Base-by-base conservation (phyloP, 495 filamentous ascomycete genomes). In the Penicillium herquei region DNA sequence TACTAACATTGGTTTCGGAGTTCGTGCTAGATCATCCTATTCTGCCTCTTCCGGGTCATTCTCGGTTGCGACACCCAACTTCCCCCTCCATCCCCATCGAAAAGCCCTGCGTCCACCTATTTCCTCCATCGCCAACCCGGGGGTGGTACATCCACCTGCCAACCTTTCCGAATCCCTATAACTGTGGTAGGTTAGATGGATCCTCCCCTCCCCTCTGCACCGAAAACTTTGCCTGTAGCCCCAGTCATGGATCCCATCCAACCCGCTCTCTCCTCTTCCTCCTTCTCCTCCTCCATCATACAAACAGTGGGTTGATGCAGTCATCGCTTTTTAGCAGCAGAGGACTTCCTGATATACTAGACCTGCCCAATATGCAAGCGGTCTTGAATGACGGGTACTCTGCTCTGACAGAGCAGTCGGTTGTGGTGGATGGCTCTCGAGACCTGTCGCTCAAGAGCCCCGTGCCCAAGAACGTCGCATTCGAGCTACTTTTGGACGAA, bases 401-500 rank as follows among this genome's bases (percentile, higher is more conserved):
- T 59, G 65, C 55, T 62, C 78, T 78, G 58, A 73, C 62, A 50
- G 69, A 69, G 59, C 69, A 68, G 48, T 55, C 70, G 35, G 56
- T 62, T 60, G 70, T 69, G 49, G 63, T 62, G 35, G 65, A 66
- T 57, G 61, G 46, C 56, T 63, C 68, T 61, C 67, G 74, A 70
- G 66, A 72, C 57, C 58, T 72, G 74, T 70, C 81, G 78, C 76
- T 78, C 42, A 76, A 76, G 54, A 78, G 69, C 53, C 78, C 81
- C 37, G 74, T 79, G 9, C 85, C 88, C 59, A 96, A 95, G 73
- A 85, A 85, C 62, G 85, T 96, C 70, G 77, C 87, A 65, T 98
- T 98, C 70, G 84, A 92, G 71, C 81, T 97, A 26, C 79, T 94
- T 31, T 86, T 91, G 65, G 81, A 85, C 55, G 82, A 89, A 49